Base-by-base conservation (phyloP, 192 early-diverging fungal genomes). In the Mortierella antarctica region DNA sequence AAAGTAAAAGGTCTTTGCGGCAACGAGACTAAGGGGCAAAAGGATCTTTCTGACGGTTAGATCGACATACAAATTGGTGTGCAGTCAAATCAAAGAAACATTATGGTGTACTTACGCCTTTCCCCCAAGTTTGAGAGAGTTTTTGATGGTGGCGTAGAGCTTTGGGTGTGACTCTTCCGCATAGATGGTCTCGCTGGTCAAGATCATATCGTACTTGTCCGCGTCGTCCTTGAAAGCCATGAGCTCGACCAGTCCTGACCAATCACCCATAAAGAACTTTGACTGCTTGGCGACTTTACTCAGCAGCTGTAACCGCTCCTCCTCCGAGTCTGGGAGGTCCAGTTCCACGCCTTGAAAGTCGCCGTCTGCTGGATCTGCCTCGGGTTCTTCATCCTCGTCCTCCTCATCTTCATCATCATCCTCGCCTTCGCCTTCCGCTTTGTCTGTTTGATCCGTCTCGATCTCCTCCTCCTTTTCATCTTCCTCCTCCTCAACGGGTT, bases 1-100 rank as follows among this genome's bases (percentile, higher is more conserved):
- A 92, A 99, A 99, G 78, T 99, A 99, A 8, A 92, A 91, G 0
- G 93, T 90, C 72, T 99, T 99, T 67, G 96, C 96, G 17, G 96
- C 96, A 9, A 99, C 87, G 42, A 92, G 90, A 11, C 91, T 90
- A 70, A 41, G 45, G 55, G 18, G 7, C 3, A 23, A 57, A 56
- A 51, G 39, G 21, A 55, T 31, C 31, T 48, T 20, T 23, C 2
- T n/a, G 15, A 11, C 11, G 21, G n/a, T 13, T 41, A 15, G 14
- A 65, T 42, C 6, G 48, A 44, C 18, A 51, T 13, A 31, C 9
- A 45, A 45, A 40, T 54, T 55, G 54, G 40, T 15, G 54, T 46
- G 7, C 46, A 6, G 55, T 47, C 21, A 17, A 45, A 13, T 21
- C 46, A 67, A 56, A 56, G 46, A 56, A 56, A 68, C 57, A 18